Evolutionary conservation across 805 yeast genomes (phyloP).

Genomic region (Saccharomyces mikatae): DNA sequence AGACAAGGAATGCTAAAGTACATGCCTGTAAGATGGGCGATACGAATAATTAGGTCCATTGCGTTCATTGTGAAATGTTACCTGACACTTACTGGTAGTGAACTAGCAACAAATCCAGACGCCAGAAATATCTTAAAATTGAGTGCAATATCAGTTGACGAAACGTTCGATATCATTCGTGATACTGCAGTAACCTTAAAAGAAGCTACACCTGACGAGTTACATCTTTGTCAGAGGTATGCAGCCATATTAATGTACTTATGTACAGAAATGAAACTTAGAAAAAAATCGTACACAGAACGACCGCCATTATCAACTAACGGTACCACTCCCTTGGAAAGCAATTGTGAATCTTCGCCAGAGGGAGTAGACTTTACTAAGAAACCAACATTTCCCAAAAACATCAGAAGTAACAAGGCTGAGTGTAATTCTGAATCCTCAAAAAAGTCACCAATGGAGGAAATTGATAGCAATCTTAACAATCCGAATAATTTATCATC

Average conservation of each 20-base stretch:
- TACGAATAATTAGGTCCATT: constrained; percentile 76
- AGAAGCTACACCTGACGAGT: constrained; percentile 83
- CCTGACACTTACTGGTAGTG: constrained; percentile 44
- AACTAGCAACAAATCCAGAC: constrained; percentile 28
- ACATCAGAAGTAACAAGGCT: not conserved
- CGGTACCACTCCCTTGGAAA: not conserved
- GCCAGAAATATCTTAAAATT: constrained; percentile 45
- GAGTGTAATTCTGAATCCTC: not conserved
- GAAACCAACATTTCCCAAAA: not conserved
- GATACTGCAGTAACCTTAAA: constrained; percentile 64
- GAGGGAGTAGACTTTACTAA: not conserved
- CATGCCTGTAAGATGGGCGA: constrained; percentile 92
- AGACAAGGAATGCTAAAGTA: constrained; percentile 52
- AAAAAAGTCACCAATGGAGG: not conserved
- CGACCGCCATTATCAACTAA: not conserved
- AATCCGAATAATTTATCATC: not conserved
- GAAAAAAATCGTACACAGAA: constrained; percentile 18
- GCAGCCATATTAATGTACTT: constrained; percentile 69
- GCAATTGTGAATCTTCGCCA: not conserved
- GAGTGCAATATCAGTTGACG: constrained; percentile 62
- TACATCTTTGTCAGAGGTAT: constrained; percentile 75
- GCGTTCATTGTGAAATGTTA: constrained; percentile 86
- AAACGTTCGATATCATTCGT: constrained; percentile 58
- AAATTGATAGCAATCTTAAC: not conserved
- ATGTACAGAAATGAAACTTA: constrained; percentile 63